phyloP scores from a whole-genome alignment of 768 basidiomycete genomes.

The Boletellus ananas region DNA sequence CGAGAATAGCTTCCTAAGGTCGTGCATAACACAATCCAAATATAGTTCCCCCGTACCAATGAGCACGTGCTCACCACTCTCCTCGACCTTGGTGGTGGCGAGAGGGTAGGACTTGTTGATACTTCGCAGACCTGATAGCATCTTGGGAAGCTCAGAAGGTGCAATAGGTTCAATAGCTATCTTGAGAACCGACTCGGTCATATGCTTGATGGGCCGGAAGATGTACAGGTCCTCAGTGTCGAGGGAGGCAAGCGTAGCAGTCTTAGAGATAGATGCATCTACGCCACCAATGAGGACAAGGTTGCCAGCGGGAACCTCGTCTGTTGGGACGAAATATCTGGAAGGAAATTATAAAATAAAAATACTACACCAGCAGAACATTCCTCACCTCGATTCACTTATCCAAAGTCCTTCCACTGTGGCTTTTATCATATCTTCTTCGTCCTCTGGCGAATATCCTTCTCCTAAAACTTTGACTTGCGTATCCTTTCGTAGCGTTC shows the following conservation, averaged over 20 bases:
- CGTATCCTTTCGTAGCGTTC: slow-evolving; percentile 80
- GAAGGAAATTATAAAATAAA: not conserved
- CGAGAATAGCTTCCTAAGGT: slow-evolving; percentile 84
- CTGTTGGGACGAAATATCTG: slow-evolving; percentile 88
- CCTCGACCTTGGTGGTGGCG: slow-evolving; percentile 93
- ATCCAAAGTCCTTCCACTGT: slow-evolving; percentile 88
- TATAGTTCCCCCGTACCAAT: slow-evolving; percentile 97
- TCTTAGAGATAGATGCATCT: slow-evolving; percentile 92
- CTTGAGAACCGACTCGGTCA: slow-evolving; percentile 95
- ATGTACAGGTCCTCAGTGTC: slow-evolving; percentile 88
- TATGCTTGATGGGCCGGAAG: slow-evolving; percentile 94
- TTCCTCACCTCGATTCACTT: slow-evolving; percentile 75
- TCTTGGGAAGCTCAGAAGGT: slow-evolving; percentile 97
- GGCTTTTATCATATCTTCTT: slow-evolving; percentile 93
- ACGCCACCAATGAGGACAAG: slow-evolving; percentile 90
- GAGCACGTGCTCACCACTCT: slow-evolving; percentile 95
- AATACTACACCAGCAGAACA: not conserved
- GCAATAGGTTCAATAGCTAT: slow-evolving; percentile 98
- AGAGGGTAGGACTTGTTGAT: slow-evolving; percentile 98
- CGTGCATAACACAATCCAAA: slow-evolving; percentile 96
- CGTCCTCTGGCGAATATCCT: slow-evolving; percentile 97
- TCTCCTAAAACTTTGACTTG: slow-evolving; percentile 95
- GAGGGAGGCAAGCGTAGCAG: slow-evolving; percentile 76
- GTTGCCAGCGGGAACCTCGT: slow-evolving; percentile 89
- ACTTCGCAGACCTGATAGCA: slow-evolving; percentile 94